phyloP scores from a whole-genome alignment of 176 grass and related monocot species.

The Triticum timopheevii region DNA sequence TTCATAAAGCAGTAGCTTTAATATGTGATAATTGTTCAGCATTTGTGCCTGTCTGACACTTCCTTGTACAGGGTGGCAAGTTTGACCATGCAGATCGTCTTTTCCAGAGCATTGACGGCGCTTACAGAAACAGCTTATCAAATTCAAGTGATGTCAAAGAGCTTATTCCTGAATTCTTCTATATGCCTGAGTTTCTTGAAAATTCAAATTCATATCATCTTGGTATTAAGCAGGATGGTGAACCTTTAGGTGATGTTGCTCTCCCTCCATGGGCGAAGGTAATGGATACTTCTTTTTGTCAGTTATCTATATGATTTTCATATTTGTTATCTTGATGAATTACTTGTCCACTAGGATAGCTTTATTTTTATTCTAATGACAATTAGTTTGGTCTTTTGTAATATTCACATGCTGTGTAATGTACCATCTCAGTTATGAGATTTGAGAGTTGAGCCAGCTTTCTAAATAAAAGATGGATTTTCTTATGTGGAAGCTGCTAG shows the following conservation, averaged over 20 bases:
- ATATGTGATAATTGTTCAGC: slow-evolving; percentile 31
- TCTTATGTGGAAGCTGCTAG: neutral
- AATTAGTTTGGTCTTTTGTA: slow-evolving; percentile 10
- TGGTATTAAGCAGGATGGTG: slow-evolving; percentile 96
- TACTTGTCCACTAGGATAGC: slow-evolving; percentile 14
- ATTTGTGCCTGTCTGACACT: slow-evolving; percentile 12
- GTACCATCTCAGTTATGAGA: neutral
- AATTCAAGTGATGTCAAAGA: slow-evolving; percentile 99
- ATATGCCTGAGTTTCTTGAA: slow-evolving; percentile 95
- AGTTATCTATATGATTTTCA: neutral
- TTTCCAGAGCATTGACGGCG: slow-evolving; percentile 87
- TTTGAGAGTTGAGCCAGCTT: neutral
- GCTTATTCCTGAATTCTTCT: slow-evolving; percentile 97
- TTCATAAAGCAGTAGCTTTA: slow-evolving; percentile 18
- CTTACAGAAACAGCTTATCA: slow-evolving; percentile 83
- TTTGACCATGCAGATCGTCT: slow-evolving; percentile 98
- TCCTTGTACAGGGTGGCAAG: slow-evolving; percentile 73
- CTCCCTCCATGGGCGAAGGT: slow-evolving; percentile 99
- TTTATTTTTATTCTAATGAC: neutral
- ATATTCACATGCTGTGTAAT: neutral
- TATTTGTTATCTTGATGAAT: slow-evolving; percentile 12
- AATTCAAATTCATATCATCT: slow-evolving; percentile 95
- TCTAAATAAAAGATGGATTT: slow-evolving; percentile 19
- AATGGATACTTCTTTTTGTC: neutral
- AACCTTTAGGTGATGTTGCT: slow-evolving; percentile 87